Evolutionary conservation across 208 protist species (phyloP), one percentile per base, ranked within the genome.

Genomic region (Plasmodiophora brassicae): DNA sequence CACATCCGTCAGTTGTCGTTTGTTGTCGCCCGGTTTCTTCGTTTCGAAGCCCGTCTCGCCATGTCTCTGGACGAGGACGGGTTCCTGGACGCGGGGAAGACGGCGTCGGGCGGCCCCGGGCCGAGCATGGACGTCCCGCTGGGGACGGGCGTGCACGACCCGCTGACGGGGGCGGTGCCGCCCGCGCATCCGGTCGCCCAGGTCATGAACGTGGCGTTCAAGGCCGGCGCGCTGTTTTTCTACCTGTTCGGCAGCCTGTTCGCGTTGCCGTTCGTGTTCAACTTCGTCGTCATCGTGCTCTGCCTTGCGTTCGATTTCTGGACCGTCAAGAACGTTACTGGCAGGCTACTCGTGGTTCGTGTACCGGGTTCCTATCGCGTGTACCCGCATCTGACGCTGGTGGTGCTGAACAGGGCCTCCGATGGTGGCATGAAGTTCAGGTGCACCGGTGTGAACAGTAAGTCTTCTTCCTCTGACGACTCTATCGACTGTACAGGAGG

Each of bases 301-400:
- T 83, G 91, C 0, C 86, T 91, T 1, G 91, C 91, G 0, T 92
- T 91, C 86, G 91, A 92, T 78, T 92, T 92, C 57, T 92, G 91
- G 91, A 92, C 90, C 1, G 91, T 92, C 0, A 92, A 92, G 65
- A 92, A 92, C 45, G 90, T 93, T 1, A 88, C 88, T 0, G 86
- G 89, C 50, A 46, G 87, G 71, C 45, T 90, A 0, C 72, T 88
- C 28, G 85, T 88, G 46, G 50, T 57, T n/a, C n/a, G n/a, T n/a
- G n/a, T n/a, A n/a, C n/a, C n/a, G n/a, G n/a, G n/a, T n/a, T n/a
- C n/a, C n/a, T n/a, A n/a, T n/a, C n/a, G n/a, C n/a, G n/a, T n/a
- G n/a, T n/a, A n/a, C n/a, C n/a, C n/a, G n/a, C n/a, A n/a, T n/a
- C n/a, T n/a, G n/a, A n/a, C n/a, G n/a, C n/a, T n/a, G n/a, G n/a